These are phyloP conservation scores for Apophysomyces variabilis DNA, from an alignment of 371 early-diverging fungal species.

Conservation along the genomic window DNA sequence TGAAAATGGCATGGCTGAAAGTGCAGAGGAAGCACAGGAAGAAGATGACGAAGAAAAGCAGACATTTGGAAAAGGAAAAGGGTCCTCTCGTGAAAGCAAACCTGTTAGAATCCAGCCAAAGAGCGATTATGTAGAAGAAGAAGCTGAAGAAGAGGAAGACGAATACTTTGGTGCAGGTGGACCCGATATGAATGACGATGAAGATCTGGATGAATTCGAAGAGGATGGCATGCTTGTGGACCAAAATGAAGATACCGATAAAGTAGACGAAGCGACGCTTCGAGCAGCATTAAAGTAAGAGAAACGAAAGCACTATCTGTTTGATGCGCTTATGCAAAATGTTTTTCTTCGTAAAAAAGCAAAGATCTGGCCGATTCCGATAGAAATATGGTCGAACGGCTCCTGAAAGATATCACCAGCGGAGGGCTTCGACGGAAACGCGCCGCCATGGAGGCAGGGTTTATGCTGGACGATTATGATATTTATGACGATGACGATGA, in stretches of 20 bases:
- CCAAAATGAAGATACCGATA: slow-evolving; percentile 39
- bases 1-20: slow-evolving; percentile 10
- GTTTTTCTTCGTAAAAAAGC: slow-evolving; percentile 17
- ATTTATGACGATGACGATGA: slow-evolving; percentile 40
- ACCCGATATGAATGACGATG: slow-evolving; percentile 35
- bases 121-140: slow-evolving; percentile 44
- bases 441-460: slow-evolving; percentile 39
- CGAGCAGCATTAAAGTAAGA: slow-evolving; percentile 42
- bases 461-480: slow-evolving; percentile 48
- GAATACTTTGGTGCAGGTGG: slow-evolving; percentile 53
- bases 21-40: slow-evolving; percentile 18
- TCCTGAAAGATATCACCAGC: slow-evolving; percentile 51
- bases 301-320: neutral
- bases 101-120: slow-evolving; percentile 13
- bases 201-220: slow-evolving; percentile 47
- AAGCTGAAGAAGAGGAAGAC: slow-evolving; percentile 57
- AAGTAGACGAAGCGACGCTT: slow-evolving; percentile 39
- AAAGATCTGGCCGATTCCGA: slow-evolving; percentile 45
- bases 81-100: neutral
- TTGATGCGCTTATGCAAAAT: neutral
- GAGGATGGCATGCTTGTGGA: slow-evolving; percentile 50
- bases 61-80: neutral
- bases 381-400: slow-evolving; percentile 39
- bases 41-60: slow-evolving; percentile 18
- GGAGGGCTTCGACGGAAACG: slow-evolving; percentile 48